Percentiles rank a stretch among this genome's conserved stretches.
Evolutionary conservation across 1,284 basidiomycete genomes (phyloP).

Genomic region (Rugosomyces carneus): DNA sequence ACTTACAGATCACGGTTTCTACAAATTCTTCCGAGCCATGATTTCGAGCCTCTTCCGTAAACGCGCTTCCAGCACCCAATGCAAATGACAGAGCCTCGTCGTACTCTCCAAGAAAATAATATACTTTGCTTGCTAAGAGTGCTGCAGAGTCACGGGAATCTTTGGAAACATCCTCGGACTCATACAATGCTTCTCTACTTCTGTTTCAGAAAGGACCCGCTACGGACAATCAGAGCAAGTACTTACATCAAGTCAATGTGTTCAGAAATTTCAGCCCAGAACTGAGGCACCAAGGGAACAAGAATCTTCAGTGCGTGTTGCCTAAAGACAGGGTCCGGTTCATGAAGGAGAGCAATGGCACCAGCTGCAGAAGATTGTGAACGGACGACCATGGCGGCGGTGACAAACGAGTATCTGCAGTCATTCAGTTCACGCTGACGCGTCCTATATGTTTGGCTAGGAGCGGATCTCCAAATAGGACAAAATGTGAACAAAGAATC

Average conservation of each 20-base stretch:
- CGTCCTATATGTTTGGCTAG: conserved; percentile 30
- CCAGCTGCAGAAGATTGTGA: conserved; percentile 81
- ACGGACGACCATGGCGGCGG: conserved; percentile 49
- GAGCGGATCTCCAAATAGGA: conserved; percentile 22
- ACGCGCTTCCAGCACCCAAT: conserved; percentile 81
- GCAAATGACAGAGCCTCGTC: conserved; percentile 93
- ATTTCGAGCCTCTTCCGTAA: conserved; percentile 66
- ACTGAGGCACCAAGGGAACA: conserved; percentile 80
- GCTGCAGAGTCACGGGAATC: conserved; percentile 78
- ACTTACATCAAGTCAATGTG: conserved; percentile 84
- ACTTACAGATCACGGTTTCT: conserved; percentile 89
- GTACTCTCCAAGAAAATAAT: conserved; percentile 91
- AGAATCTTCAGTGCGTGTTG: conserved; percentile 85
- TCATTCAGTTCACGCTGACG: conserved; percentile 33
- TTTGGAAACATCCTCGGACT: conserved; percentile 69
- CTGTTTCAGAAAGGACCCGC: conserved; percentile 14
- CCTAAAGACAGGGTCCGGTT: conserved; percentile 83
- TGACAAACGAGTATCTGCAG: conserved; percentile 12
- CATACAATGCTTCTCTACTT: conserved; percentile 82
- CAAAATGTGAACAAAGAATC: conserved; percentile 20
- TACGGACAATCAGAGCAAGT: conserved; percentile 12
- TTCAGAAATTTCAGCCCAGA: conserved; percentile 98
- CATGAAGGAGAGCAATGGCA: conserved; percentile 81
- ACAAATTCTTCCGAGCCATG: conserved; percentile 78
- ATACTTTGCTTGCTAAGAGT: conserved; percentile 89